Conservation (phyloP, 768 basidiomycete species). For the Cystoderma amianthinum region DNA sequence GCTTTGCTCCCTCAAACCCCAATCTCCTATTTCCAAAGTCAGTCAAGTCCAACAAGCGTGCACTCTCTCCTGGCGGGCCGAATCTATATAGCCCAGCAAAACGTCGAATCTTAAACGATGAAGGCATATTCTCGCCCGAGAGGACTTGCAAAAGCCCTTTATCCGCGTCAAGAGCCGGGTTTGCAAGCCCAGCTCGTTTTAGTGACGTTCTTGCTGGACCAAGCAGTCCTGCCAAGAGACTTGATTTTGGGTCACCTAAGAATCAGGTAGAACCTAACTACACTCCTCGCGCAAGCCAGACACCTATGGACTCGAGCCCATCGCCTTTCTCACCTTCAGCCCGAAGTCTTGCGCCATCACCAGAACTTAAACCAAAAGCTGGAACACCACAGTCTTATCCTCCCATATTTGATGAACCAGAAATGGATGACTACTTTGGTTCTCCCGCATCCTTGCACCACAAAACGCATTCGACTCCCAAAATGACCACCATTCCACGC, state of each 20-base stretch:
- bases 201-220: constrained; percentile 34
- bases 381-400: constrained; percentile 1
- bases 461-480: constrained; percentile 7
- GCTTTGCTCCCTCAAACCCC: constrained; percentile 33
- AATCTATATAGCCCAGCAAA: constrained; percentile 56
- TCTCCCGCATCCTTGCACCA: constrained; percentile 9
- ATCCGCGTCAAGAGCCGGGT: constrained; percentile 16
- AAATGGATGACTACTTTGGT: constrained; percentile 15
- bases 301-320: constrained; percentile 10
- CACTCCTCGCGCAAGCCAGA: constrained; percentile 6
- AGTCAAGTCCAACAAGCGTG: constrained; percentile 45
- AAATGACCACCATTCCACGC: constrained; percentile 22
- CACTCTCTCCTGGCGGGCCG: constrained; percentile 48
- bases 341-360: constrained; percentile 18
- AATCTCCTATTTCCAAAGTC: constrained; percentile 20
- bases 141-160: constrained; percentile 29
- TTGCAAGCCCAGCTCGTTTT: constrained; percentile 33
- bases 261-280: constrained; percentile 11
- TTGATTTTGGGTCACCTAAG: constrained; percentile 43
- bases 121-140: constrained; percentile 35
- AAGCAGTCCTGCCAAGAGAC: constrained; percentile 40
- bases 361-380: constrained; percentile 15
- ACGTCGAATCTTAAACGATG: constrained; percentile 55
- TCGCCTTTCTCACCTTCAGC: constrained; percentile 12
- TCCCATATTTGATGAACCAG: constrained; percentile 6